Evolutionary conservation across 2,329 filamentous ascomycete genomes (phyloP).

Genomic region (Alternaria conjuncta): DNA sequence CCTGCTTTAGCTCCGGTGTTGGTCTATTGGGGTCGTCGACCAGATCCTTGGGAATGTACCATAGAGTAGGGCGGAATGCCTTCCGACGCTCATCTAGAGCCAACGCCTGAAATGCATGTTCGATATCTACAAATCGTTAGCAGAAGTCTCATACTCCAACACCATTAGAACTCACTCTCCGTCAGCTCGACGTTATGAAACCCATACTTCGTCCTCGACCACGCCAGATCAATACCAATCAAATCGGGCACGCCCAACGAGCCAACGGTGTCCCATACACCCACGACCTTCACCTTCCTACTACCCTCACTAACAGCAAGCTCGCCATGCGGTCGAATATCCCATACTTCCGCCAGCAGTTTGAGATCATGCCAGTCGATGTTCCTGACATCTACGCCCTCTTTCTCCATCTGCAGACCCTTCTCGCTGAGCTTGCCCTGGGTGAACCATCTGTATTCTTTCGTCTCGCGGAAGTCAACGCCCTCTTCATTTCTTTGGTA

Average conservation of each 20-base stretch:
- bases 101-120: slow-evolving; percentile 62
- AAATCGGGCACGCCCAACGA: slow-evolving; percentile 55
- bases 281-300: slow-evolving; percentile 51
- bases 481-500: slow-evolving; percentile 41
- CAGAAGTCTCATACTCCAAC: not conserved
- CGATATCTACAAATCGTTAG: slow-evolving; percentile 49
- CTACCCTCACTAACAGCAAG: slow-evolving; percentile 28
- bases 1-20: slow-evolving; percentile 54
- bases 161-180: slow-evolving; percentile 31
- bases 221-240: slow-evolving; percentile 30
- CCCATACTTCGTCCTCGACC: slow-evolving; percentile 31
- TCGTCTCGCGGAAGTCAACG: slow-evolving; percentile 31
- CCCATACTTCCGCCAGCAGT: slow-evolving; percentile 36
- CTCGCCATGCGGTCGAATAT: slow-evolving; percentile 43
- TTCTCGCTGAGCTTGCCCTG: slow-evolving; percentile 45
- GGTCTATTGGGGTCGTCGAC: slow-evolving; percentile 27
- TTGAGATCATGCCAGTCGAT: slow-evolving; percentile 27
- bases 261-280: slow-evolving; percentile 59
- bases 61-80: slow-evolving; percentile 61
- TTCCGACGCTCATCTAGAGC: slow-evolving; percentile 61
- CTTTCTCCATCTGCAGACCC: slow-evolving; percentile 22
- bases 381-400: slow-evolving; percentile 14
- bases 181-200: slow-evolving; percentile 46
- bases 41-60: slow-evolving; percentile 51
- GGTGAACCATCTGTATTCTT: slow-evolving; percentile 38